These are phyloP conservation scores for Hyparrhenia diplandra DNA, from an alignment of 176 grass and related monocot species.

Conservation along the genomic window DNA sequence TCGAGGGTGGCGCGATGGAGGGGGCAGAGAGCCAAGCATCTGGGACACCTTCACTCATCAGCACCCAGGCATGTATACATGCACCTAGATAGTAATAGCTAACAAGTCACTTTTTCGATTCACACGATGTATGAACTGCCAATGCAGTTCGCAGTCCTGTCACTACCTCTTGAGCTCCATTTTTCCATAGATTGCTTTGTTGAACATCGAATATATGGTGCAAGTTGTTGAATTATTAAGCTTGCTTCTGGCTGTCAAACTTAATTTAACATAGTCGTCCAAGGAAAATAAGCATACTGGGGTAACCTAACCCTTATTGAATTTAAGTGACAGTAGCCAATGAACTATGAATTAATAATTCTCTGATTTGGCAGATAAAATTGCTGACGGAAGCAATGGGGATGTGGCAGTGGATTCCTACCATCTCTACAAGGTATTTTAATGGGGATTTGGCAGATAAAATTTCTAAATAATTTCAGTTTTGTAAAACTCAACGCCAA, in stretches of 20 bases:
- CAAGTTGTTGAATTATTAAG: not conserved
- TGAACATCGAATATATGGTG: not conserved
- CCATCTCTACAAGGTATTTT: conserved; percentile 65
- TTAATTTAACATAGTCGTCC: not conserved
- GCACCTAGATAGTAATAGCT: no score
- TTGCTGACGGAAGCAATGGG: conserved; percentile 51
- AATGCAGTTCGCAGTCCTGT: not conserved
- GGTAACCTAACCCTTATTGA: not conserved
- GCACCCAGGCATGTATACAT: conserved; percentile 16
- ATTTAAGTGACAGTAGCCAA: not conserved
- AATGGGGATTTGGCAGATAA: no score
- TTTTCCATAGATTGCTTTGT: not conserved
- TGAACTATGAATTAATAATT: not conserved
- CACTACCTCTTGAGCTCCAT: not conserved
- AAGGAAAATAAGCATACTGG: not conserved
- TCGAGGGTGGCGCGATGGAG: conserved; percentile 44
- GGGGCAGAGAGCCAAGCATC: conserved; percentile 42
- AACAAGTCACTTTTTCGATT: not conserved
- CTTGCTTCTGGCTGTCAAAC: not conserved
- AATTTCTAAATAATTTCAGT: no score
- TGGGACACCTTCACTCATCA: conserved; percentile 46
- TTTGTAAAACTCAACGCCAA: not conserved
- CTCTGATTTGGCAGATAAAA: conserved; percentile 33
- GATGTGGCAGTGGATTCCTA: conserved; percentile 60
- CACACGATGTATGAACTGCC: not conserved